Evolutionary conservation across 225 moss, liverwort and hornwort species (phyloP).

Genomic region (Bryoerythrophyllum caledonicum): DNA sequence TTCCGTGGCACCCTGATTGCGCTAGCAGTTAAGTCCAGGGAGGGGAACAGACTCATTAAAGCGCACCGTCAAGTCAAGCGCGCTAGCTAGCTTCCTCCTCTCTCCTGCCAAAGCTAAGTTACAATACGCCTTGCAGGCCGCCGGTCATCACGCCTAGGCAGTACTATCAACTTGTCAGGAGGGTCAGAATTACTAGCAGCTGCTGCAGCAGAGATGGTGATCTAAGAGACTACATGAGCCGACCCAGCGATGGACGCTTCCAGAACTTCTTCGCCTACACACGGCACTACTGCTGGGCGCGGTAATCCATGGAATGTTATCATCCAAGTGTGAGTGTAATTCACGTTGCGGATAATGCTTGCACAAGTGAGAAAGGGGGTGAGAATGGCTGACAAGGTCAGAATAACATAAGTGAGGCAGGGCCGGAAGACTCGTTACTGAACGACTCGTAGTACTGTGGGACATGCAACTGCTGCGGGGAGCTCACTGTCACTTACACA

Average conservation of each 20-base stretch:
- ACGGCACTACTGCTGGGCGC: neutral
- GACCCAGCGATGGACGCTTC: neutral
- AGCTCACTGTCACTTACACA: neutral
- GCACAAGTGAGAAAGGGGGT: neutral
- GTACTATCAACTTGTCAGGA: neutral
- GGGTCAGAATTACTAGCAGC: neutral
- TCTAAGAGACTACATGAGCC: too few relatives aligned
- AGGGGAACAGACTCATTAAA: neutral
- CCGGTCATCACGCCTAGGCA: neutral
- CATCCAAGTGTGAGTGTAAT: neutral
- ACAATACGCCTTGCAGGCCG: neutral
- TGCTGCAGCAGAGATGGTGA: neutral
- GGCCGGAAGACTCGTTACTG: neutral
- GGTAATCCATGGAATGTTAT: too few relatives aligned
- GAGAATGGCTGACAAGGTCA: constrained; percentile 15
- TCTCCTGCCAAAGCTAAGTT: neutral
- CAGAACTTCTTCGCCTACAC: neutral
- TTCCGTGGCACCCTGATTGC: neutral
- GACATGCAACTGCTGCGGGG: too few relatives aligned
- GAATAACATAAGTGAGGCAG: neutral
- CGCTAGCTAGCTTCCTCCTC: too few relatives aligned
- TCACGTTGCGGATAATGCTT: constrained; percentile 7
- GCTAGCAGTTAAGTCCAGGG: neutral
- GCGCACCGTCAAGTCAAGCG: neutral
- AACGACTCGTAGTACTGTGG: neutral